These are phyloP conservation scores for Pythium biforme DNA, from an alignment of 352 stramenopile species.

Conservation along the genomic window DNA sequence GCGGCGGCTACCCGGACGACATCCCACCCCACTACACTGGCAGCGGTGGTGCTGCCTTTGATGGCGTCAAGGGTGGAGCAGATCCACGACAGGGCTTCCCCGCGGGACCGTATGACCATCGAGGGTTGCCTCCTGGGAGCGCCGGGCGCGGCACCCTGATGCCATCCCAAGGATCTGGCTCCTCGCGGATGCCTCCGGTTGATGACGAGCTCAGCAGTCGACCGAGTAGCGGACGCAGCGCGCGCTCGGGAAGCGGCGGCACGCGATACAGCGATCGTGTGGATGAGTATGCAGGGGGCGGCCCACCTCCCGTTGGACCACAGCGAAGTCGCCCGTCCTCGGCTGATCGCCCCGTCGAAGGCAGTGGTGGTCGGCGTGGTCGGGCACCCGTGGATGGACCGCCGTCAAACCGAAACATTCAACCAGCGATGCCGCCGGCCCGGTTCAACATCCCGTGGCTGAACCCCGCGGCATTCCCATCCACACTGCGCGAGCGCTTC, in stretches of 20 bases:
- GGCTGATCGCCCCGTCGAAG: slow-evolving; percentile 6
- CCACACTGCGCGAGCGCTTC: slow-evolving; percentile 26
- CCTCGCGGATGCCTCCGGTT: background rate
- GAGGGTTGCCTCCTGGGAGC: background rate
- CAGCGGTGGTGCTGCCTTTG: background rate
- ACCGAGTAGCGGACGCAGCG: slow-evolving; percentile 7
- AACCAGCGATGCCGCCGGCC: slow-evolving; percentile 11
- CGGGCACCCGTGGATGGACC: background rate
- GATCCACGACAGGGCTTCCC: background rate
- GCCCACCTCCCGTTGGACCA: background rate
- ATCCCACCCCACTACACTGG: slow-evolving; percentile 4
- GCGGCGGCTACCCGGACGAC: slow-evolving; percentile 4
- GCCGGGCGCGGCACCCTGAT: background rate
- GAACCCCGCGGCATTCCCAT: slow-evolving; percentile 26
- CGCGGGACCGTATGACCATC: background rate
- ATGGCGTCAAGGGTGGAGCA: background rate
- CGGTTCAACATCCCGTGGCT: slow-evolving; percentile 32
- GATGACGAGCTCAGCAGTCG: slow-evolving; percentile 4
- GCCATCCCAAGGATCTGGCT: background rate
- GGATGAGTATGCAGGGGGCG: slow-evolving; percentile 4
- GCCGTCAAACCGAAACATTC: background rate
- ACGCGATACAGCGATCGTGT: slow-evolving; percentile 1
- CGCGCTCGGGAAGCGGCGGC: slow-evolving; percentile 3
- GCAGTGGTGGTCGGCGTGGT: background rate
- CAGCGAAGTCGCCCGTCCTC: slow-evolving; percentile 12